Percentiles rank a stretch among this genome's conserved stretches.
These are phyloP conservation scores for Trametes villosa DNA, from an alignment of 768 basidiomycete species.

Conservation along the genomic window DNA sequence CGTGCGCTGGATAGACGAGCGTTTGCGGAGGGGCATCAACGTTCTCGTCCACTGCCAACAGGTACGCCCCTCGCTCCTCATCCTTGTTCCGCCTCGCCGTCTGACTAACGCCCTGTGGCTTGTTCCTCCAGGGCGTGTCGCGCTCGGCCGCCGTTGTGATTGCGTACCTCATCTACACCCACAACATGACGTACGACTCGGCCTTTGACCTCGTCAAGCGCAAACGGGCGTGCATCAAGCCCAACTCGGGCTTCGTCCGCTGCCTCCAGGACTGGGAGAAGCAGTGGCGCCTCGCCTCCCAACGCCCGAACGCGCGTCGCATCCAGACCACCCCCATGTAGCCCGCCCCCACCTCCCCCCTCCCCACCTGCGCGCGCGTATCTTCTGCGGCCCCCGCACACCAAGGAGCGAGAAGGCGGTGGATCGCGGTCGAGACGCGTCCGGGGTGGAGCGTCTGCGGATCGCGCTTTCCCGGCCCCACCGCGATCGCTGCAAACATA, in stretches of 20 bases:
- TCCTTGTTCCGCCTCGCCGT: constrained; percentile 3
- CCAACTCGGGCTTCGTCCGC: constrained; percentile 74
- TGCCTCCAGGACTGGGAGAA: constrained; percentile 37
- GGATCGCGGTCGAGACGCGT: constrained; percentile 1
- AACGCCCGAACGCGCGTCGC: constrained; percentile 17
- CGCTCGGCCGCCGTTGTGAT: constrained; percentile 77
- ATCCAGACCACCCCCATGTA: constrained; percentile 25
- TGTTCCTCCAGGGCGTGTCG: constrained; percentile 66
- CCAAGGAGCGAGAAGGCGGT: neutral
- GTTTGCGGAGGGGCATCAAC: constrained; percentile 61
- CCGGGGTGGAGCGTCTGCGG: constrained; percentile 9
- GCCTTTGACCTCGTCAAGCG: constrained; percentile 64
- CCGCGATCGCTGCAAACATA: neutral
- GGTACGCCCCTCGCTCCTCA: constrained; percentile 46
- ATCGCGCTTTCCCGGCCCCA: constrained; percentile 8
- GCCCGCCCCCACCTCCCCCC: neutral
- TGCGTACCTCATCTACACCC: constrained; percentile 78
- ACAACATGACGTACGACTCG: constrained; percentile 72
- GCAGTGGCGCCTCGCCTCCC: constrained; percentile 30
- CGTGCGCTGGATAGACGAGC: constrained; percentile 66
- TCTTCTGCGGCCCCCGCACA: neutral
- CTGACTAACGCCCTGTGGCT: constrained; percentile 5
- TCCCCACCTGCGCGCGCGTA: neutral
- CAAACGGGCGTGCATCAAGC: constrained; percentile 74
- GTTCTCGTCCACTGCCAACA: constrained; percentile 85